Evolutionary conservation across 352 stramenopile species (phyloP).

Genomic region (Globisporangium yorkense): DNA sequence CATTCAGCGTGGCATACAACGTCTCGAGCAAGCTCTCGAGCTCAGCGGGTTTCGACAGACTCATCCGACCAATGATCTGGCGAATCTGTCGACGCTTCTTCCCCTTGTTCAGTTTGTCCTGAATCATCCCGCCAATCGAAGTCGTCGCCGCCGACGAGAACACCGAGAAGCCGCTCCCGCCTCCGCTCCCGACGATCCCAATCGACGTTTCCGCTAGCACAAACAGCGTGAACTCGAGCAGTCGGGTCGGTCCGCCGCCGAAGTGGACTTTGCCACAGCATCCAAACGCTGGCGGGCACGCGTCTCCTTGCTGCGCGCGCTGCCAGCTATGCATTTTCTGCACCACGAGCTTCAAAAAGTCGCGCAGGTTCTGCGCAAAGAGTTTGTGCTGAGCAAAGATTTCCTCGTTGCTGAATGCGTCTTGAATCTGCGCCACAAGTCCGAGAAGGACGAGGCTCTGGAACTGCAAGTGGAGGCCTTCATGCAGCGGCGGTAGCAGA

Average conservation of each 20-base stretch:
- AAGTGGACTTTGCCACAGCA: constrained; percentile 58
- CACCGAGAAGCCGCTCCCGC: constrained; percentile 10
- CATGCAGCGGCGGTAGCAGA: constrained; percentile 35
- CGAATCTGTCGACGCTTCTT: constrained; percentile 45
- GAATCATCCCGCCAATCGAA: constrained; percentile 43
- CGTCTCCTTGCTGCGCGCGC: constrained; percentile 53
- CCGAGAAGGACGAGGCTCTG: constrained; percentile 45
- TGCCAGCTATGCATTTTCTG: constrained; percentile 69
- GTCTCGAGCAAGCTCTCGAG: constrained; percentile 39
- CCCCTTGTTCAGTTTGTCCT: constrained; percentile 48
- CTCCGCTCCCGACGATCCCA: constrained; percentile 17
- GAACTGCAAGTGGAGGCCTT: constrained; percentile 43
- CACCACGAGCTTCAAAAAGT: constrained; percentile 49
- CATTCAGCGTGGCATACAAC: constrained; percentile 50
- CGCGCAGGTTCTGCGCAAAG: constrained; percentile 50
- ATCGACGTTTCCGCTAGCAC: constrained; percentile 43
- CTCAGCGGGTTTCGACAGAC: constrained; percentile 39
- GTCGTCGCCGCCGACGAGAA: constrained; percentile 14
- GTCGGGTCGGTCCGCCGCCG: constrained; percentile 30
- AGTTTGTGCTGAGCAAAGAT: constrained; percentile 41
- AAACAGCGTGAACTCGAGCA: constrained; percentile 62
- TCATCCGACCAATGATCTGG: constrained; percentile 46
- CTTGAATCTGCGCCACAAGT: constrained; percentile 47
- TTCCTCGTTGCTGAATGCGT: constrained; percentile 33
- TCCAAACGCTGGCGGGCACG: constrained; percentile 35